Percentiles rank a stretch among this genome's conserved stretches.
phyloP scores from a whole-genome alignment of 208 protist genomes.

The Leishmania tarentolae region DNA sequence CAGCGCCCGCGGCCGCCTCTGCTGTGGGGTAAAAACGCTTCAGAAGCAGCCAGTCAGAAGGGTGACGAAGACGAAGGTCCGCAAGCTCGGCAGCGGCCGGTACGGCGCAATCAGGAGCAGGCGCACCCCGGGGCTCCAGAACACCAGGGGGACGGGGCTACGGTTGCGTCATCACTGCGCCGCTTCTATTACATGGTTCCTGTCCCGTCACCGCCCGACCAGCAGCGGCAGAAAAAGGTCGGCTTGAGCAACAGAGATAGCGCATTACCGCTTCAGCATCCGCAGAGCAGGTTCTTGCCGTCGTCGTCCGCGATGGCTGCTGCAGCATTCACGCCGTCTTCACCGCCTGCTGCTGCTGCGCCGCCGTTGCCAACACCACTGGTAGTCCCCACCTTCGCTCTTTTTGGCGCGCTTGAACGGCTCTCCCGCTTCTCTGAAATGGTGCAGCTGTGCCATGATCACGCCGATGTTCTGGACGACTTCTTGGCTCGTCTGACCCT shows the following conservation, averaged over 20 bases:
- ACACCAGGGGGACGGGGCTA: constrained; percentile 4
- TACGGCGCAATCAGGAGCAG: neutral
- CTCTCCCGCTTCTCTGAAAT: constrained; percentile 54
- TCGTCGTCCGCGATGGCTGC: neutral
- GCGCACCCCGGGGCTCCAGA: neutral
- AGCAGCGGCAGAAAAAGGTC: neutral
- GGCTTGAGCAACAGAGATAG: neutral
- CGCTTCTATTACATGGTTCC: constrained; percentile 7
- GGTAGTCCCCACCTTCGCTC: constrained; percentile 46
- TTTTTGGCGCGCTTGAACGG: constrained; percentile 74
- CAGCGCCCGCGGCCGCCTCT: neutral
- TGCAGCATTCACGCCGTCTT: neutral
- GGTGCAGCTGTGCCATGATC: constrained; percentile 34
- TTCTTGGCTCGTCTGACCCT: constrained; percentile 38
- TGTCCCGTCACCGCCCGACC: neutral
- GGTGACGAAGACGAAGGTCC: neutral
- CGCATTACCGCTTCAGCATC: neutral
- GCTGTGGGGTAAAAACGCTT: neutral
- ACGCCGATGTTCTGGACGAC: constrained; percentile 39
- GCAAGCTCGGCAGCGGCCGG: neutral
- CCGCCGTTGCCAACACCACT: neutral
- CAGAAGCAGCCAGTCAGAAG: neutral
- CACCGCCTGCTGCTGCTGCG: neutral
- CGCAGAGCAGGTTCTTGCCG: constrained; percentile 1
- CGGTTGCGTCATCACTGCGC: constrained; percentile 9